Evolutionary conservation across 495 filamentous ascomycete species (phyloP).

Genomic region (Aspergillus incahuasiensis): DNA sequence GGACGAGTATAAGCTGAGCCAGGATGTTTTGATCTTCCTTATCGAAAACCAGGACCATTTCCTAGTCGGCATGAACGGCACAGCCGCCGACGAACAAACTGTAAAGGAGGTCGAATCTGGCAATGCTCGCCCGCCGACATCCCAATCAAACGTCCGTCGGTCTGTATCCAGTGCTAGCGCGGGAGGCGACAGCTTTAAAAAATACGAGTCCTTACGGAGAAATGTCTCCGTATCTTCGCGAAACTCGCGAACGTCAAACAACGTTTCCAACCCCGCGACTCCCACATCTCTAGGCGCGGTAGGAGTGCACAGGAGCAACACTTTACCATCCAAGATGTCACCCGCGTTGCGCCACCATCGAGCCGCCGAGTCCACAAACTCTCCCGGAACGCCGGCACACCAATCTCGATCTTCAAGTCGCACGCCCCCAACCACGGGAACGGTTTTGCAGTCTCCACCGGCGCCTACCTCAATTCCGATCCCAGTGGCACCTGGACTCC

Average conservation of each 20-base stretch:
- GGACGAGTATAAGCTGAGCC: conserved; percentile 86
- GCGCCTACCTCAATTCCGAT: background rate
- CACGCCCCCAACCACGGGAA: conserved; percentile 30
- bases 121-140: conserved; percentile 50
- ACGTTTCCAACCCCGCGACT: conserved; percentile 64
- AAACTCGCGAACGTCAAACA: conserved; percentile 67
- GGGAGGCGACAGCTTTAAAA: conserved; percentile 78
- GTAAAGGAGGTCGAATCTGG: conserved; percentile 76
- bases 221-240: conserved; percentile 76
- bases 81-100: conserved; percentile 81
- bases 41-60: conserved; percentile 95
- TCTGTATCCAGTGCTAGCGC: conserved; percentile 84
- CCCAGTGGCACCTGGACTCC: conserved; percentile 15
- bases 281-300: conserved; percentile 54
- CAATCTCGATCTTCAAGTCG: conserved; percentile 34
- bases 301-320: conserved; percentile 88
- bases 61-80: conserved; percentile 90
- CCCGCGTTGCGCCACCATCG: conserved; percentile 59
- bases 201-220: conserved; percentile 64
- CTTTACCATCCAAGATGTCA: conserved; percentile 88
- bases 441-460: conserved; percentile 13
- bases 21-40: conserved; percentile 95
- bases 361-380: conserved; percentile 29
- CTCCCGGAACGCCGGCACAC: conserved; percentile 28
- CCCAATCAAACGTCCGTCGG: conserved; percentile 58